phyloP scores from a whole-genome alignment of 1,139 yeast species.

The Diutina catenulata region DNA sequence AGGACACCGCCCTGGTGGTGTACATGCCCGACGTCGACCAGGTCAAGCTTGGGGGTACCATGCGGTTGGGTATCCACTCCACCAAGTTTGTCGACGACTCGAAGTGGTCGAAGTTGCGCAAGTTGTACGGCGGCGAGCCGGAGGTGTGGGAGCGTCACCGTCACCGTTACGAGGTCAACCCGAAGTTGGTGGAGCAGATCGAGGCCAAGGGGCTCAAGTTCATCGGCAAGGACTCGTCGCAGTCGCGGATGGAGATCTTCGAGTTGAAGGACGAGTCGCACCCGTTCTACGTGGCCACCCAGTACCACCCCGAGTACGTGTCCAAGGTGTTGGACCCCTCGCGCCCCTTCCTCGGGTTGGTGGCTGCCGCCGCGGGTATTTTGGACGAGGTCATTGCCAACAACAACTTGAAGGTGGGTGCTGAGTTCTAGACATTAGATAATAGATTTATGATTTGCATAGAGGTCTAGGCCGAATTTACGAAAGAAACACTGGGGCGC shows the following conservation, averaged over 20 bases:
- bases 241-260: constrained; percentile 86
- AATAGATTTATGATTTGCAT: no score
- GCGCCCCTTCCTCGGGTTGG: constrained; percentile 89
- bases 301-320: constrained; percentile 95
- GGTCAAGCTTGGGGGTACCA: constrained; percentile 94
- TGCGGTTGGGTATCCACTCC: constrained; percentile 93
- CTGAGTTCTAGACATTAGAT: not conserved
- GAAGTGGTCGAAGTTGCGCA: constrained; percentile 63
- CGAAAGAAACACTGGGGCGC: no score
- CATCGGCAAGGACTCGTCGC: constrained; percentile 88
- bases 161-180: constrained; percentile 96
- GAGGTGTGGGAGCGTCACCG: constrained; percentile 90
- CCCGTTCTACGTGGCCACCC: constrained; percentile 90
- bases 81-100: constrained; percentile 67
- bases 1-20: constrained; percentile 69
- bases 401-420: constrained; percentile 4
- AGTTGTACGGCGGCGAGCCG: constrained; percentile 64
- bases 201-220: constrained; percentile 75
- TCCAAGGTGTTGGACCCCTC: constrained; percentile 96
- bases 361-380: constrained; percentile 83
- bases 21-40: constrained; percentile 99
- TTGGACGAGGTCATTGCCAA: constrained; percentile 40
- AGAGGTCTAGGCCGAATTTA: no score
- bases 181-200: constrained; percentile 55
- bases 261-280: constrained; percentile 73